These are phyloP conservation scores for Phytopythium boreale DNA, from an alignment of 352 stramenopile genomes.

Conservation along the genomic window DNA sequence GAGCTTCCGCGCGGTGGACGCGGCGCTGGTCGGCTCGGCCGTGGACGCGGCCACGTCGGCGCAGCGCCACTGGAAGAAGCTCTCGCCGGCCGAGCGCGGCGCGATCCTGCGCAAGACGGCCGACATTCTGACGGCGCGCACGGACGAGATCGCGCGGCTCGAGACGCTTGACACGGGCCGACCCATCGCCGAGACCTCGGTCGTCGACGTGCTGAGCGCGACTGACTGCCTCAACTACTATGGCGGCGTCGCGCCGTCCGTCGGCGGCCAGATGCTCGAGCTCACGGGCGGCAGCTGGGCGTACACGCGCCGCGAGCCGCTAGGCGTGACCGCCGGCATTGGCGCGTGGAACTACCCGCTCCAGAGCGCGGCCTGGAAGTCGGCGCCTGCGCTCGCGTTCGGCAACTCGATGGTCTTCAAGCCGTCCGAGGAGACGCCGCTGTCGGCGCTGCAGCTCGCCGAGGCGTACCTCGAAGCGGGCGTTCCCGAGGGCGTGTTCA, in stretches of 20 bases:
- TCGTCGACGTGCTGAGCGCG: conserved; percentile 68
- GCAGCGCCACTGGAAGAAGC: conserved; percentile 62
- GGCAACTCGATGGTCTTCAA: conserved; percentile 94
- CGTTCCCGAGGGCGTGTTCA: conserved; percentile 75
- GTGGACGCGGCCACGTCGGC: conserved; percentile 36
- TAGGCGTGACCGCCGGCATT: conserved; percentile 72
- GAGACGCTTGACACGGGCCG: conserved; percentile 81
- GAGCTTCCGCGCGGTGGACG: conserved; percentile 44
- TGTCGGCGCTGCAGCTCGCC: conserved; percentile 63
- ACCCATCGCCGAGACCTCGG: conserved; percentile 67
- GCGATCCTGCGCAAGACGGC: conserved; percentile 59
- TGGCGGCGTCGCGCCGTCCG: conserved; percentile 51
- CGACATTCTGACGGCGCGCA: conserved; percentile 54
- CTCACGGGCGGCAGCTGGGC: conserved; percentile 63
- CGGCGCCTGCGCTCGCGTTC: conserved; percentile 74
- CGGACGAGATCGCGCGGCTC: conserved; percentile 61
- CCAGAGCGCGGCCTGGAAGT: conserved; percentile 81
- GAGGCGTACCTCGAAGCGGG: conserved; percentile 69
- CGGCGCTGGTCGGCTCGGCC: conserved; percentile 43
- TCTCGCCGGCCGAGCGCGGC: conserved; percentile 58
- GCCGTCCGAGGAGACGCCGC: conserved; percentile 83
- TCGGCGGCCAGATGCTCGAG: conserved; percentile 71
- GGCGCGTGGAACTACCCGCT: conserved; percentile 85
- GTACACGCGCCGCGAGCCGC: conserved; percentile 72
- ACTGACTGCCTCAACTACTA: conserved; percentile 83